Percentiles rank a stretch among this genome's conserved stretches.
phyloP scores from a whole-genome alignment of 495 filamentous ascomycete species.

The Tuber melanosporum region DNA sequence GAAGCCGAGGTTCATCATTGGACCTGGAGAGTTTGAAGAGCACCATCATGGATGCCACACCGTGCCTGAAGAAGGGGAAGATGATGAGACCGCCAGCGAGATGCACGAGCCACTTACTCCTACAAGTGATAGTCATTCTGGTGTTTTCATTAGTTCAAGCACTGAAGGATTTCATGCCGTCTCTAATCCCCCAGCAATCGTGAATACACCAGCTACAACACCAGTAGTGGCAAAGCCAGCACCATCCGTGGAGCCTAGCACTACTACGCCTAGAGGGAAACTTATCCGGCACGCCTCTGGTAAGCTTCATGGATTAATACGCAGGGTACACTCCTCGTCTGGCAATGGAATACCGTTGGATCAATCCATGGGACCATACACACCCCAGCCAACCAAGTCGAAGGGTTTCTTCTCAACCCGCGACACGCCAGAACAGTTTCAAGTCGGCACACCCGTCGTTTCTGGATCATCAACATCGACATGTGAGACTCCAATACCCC shows the following conservation, averaged over 20 bases:
- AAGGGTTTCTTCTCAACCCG: conserved; percentile 27
- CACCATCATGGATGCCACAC: conserved; percentile 37
- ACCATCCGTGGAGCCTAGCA: conserved; percentile 11
- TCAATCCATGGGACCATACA: conserved; percentile 16
- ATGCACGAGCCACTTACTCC: conserved; percentile 40
- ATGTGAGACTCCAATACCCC: conserved; percentile 17
- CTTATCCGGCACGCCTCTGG: conserved; percentile 33
- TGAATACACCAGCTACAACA: conserved; percentile 35
- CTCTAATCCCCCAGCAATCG: conserved; percentile 18
- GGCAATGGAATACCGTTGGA: conserved; percentile 24
- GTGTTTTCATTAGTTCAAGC: conserved; percentile 35
- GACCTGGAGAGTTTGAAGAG: conserved; percentile 34
- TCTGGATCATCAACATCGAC: conserved; percentile 18
- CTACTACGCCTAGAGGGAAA: conserved; percentile 15
- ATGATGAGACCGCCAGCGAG: conserved; percentile 40
- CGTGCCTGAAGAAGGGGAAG: conserved; percentile 40
- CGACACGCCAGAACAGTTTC: conserved; percentile 8
- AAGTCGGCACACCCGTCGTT: conserved; percentile 10
- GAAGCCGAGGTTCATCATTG: conserved; percentile 36
- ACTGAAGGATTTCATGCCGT: conserved; percentile 30
- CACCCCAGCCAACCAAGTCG: conserved; percentile 33
- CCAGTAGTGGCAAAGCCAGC: conserved; percentile 11
- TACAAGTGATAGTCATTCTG: conserved; percentile 36
- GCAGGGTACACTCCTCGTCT: conserved; percentile 34
- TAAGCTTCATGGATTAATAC: conserved; percentile 35